These are phyloP conservation scores for Diaporthe eres DNA, from an alignment of 2,329 filamentous ascomycete genomes.

Conservation along the genomic window DNA sequence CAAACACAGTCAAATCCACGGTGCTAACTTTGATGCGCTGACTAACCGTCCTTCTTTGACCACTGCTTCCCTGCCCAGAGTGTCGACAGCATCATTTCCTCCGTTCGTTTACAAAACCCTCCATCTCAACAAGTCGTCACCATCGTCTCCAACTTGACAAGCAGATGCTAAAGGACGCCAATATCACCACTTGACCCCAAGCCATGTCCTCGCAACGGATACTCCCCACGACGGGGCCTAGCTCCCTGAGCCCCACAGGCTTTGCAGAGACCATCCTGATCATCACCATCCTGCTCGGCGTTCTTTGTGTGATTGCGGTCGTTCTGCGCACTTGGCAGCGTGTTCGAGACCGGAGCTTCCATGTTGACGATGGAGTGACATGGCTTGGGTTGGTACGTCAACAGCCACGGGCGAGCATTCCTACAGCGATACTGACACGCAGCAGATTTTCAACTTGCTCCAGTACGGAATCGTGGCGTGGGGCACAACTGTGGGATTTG, in stretches of 20 bases:
- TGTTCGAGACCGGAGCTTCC: background rate
- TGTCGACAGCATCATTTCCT: no score
- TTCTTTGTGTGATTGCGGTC: background rate
- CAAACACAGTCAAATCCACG: no score
- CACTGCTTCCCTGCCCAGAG: no score
- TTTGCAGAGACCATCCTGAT: conserved; percentile 16
- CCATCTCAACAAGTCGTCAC: no score
- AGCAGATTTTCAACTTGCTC: background rate
- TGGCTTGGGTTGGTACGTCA: conserved; percentile 16
- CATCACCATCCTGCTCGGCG: background rate
- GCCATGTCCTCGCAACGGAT: background rate
- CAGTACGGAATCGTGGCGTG: background rate
- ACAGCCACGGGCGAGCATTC: background rate
- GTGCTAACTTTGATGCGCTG: no score
- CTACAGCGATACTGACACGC: background rate
- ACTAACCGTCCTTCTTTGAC: no score
- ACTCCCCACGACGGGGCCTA: background rate
- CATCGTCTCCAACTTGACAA: no score
- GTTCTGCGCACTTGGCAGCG: conserved; percentile 22
- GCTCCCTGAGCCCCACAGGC: background rate
- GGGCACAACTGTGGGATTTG: conserved; percentile 25
- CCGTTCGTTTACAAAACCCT: no score
- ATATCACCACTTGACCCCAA: background rate
- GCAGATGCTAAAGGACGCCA: no score
- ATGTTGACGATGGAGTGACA: conserved; percentile 12